Percentiles rank a stretch among this genome's conserved stretches.
These are phyloP conservation scores for Triadica sebifera DNA, from an alignment of 345 rosid species.

Conservation along the genomic window DNA sequence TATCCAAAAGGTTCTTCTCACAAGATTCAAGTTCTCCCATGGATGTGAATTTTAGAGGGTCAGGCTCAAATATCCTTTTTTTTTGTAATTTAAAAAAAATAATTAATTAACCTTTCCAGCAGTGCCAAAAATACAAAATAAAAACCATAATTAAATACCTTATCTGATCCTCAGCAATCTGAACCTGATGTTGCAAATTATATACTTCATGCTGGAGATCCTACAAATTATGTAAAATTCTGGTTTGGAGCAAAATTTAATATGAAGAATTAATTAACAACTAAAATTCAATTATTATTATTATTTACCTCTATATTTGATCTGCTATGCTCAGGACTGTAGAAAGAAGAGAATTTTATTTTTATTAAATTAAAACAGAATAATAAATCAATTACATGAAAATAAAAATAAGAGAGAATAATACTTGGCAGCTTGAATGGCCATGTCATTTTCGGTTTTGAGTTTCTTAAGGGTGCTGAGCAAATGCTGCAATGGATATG, in stretches of 20 bases:
- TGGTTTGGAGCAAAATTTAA: too few species aligned
- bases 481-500: slow-evolving; percentile 22
- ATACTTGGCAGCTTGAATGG: slow-evolving; percentile 31
- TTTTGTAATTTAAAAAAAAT: neutral
- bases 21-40: slow-evolving; percentile 39
- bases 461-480: slow-evolving; percentile 25
- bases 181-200: slow-evolving; percentile 38
- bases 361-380: too few species aligned
- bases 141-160: slow-evolving; percentile 14
- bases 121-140: neutral
- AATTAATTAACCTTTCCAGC: neutral
- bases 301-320: slow-evolving; percentile 26
- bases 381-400: too few species aligned
- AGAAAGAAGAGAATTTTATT: neutral
- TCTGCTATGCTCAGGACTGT: slow-evolving; percentile 18
- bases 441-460: slow-evolving; percentile 25
- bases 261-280: too few species aligned
- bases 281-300: neutral
- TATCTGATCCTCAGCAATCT: slow-evolving; percentile 36
- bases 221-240: slow-evolving; percentile 13
- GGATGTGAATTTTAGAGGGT: slow-evolving; percentile 24
- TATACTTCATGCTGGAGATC: slow-evolving; percentile 37
- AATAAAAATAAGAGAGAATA: neutral
- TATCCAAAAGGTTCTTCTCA: slow-evolving; percentile 40
- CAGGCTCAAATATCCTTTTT: slow-evolving; percentile 36